Percentiles rank a stretch among this genome's conserved stretches.
Conservation (phyloP, 2,329 filamentous ascomycete genomes). For the Epichloe bromicola region DNA sequence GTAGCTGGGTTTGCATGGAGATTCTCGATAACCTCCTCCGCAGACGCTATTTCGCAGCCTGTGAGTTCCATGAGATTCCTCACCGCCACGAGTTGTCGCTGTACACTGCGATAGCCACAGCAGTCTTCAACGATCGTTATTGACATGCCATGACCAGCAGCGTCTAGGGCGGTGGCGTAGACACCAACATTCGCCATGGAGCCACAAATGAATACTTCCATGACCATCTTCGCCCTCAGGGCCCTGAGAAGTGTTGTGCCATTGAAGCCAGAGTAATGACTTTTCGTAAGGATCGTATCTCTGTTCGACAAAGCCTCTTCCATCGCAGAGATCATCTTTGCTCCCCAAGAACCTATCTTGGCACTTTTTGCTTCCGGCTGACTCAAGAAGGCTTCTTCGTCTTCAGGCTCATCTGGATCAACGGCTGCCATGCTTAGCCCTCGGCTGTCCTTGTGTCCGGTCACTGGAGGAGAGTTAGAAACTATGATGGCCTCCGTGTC, state of each 20-base stretch:
- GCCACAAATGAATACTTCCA: constrained; percentile 80
- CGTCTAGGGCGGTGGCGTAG: constrained; percentile 83
- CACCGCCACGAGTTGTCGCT: constrained; percentile 58
- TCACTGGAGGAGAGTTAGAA: constrained; percentile 19
- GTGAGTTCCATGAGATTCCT: constrained; percentile 60
- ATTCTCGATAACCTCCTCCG: constrained; percentile 40
- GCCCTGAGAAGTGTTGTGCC: constrained; percentile 59
- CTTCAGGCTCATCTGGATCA: constrained; percentile 6
- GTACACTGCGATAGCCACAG: constrained; percentile 61
- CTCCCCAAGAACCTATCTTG: constrained; percentile 29
- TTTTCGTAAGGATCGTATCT: constrained; percentile 50
- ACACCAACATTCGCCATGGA: constrained; percentile 78
- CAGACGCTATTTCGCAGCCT: constrained; percentile 53
- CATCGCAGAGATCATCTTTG: constrained; percentile 31
- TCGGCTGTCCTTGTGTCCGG: constrained; percentile 6
- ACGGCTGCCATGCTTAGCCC: constrained; percentile 2
- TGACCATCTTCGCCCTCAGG: constrained; percentile 77
- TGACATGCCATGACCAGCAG: constrained; percentile 73
- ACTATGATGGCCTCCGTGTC: constrained; percentile 39
- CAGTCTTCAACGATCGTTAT: constrained; percentile 84
- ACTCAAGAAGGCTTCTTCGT: constrained; percentile 35
- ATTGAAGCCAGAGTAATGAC: constrained; percentile 78
- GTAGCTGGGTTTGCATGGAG: constrained; percentile 10
- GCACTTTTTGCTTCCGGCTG: constrained; percentile 29
- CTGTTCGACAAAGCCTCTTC: constrained; percentile 29